Evolutionary conservation across 139 green algal species (phyloP).

Genomic region (Volvox reticuliferus): DNA sequence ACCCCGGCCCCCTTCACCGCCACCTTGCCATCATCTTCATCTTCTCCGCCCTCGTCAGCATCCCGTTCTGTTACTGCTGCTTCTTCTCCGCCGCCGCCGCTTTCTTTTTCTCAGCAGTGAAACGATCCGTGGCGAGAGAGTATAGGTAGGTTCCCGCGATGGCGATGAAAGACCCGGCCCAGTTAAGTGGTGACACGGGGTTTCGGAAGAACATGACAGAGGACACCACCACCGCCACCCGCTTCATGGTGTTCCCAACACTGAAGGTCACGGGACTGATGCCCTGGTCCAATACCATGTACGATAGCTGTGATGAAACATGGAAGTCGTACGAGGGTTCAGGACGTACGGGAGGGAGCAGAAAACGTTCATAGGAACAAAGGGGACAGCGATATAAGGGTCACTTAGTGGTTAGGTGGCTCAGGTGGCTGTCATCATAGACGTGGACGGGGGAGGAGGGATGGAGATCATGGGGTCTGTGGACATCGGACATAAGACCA

Average conservation of each 20-base stretch:
- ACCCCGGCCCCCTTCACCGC: too few relatives aligned
- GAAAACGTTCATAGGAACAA: too few relatives aligned
- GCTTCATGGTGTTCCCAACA: constrained; percentile 97
- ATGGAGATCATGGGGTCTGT: too few relatives aligned
- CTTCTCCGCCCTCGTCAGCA: too few relatives aligned
- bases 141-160: constrained; percentile 93
- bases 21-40: too few relatives aligned
- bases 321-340: neutral
- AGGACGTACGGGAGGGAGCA: too few relatives aligned
- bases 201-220: constrained; percentile 77
- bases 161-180: constrained; percentile 82
- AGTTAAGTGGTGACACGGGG: constrained; percentile 85
- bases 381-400: too few relatives aligned
- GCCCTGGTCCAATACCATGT: constrained; percentile 91
- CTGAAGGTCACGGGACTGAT: constrained; percentile 90
- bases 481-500: too few relatives aligned
- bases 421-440: too few relatives aligned
- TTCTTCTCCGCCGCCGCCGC: constrained; percentile 29
- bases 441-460: too few relatives aligned
- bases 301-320: constrained; percentile 70
- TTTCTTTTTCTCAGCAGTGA: constrained; percentile 61
- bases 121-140: constrained; percentile 80
- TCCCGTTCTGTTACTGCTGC: neutral
- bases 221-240: constrained; percentile 89
- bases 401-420: too few relatives aligned